phyloP scores from a whole-genome alignment of 768 basidiomycete genomes.

The Leccinum longicurvipes region DNA sequence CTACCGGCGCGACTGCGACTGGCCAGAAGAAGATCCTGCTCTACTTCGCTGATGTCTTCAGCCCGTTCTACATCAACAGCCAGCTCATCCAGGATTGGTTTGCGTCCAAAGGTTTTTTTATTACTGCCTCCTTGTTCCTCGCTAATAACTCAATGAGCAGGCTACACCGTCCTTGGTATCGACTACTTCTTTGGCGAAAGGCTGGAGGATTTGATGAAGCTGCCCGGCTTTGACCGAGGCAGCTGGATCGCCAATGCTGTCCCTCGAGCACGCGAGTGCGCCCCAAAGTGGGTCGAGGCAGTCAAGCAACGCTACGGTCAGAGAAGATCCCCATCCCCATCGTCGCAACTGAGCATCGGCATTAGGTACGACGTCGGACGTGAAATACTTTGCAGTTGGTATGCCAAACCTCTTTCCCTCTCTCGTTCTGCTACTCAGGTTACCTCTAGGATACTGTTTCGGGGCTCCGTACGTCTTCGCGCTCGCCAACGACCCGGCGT shows the following conservation, averaged over 20 bases:
- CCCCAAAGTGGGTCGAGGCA: conserved; percentile 51
- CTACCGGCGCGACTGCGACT: conserved; percentile 15
- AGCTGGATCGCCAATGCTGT: conserved; percentile 42
- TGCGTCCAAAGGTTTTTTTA: conserved; percentile 48
- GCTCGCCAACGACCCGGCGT: conserved; percentile 39
- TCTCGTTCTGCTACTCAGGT: background rate
- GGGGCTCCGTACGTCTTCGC: conserved; percentile 52
- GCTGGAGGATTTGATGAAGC: conserved; percentile 37
- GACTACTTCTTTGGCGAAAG: conserved; percentile 67
- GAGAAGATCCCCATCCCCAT: background rate
- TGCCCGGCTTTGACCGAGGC: conserved; percentile 35
- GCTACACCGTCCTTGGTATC: conserved; percentile 54
- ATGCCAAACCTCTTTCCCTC: background rate
- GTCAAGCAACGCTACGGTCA: conserved; percentile 49
- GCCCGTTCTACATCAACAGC: conserved; percentile 56
- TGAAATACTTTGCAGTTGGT: conserved; percentile 48
- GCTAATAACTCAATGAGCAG: background rate
- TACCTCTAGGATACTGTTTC: conserved; percentile 51
- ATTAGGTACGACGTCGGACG: conserved; percentile 21
- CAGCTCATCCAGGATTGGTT: conserved; percentile 63
- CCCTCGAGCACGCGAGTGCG: conserved; percentile 35
- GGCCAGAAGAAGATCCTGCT: conserved; percentile 46
- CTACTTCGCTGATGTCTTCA: conserved; percentile 58
- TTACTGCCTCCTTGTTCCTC: too few relatives aligned
- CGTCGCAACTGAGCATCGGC: conserved; percentile 4